A percentile compares a stretch with the other conserved stretches of the same genome.
These are phyloP conservation scores for Erucastrum elatum DNA, from an alignment of 345 rosid species.

Conservation along the genomic window DNA sequence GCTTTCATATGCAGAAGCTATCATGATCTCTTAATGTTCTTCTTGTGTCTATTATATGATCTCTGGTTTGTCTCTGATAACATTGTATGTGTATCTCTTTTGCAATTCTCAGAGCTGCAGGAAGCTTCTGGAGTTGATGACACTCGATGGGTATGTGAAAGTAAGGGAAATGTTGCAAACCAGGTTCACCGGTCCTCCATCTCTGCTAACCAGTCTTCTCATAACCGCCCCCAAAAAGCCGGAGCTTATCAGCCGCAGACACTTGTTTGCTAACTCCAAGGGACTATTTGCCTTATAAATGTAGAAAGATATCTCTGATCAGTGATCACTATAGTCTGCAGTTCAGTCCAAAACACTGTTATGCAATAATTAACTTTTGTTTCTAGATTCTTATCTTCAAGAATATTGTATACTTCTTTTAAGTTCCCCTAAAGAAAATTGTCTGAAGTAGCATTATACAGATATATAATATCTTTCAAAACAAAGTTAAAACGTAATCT, in stretches of 20 bases:
- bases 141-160: conserved; percentile 61
- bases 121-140: conserved; percentile 72
- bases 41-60: not conserved
- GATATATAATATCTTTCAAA: not conserved
- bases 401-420: not conserved
- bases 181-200: conserved; percentile 50
- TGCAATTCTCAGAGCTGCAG: conserved; percentile 58
- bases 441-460: not conserved
- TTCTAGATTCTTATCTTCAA: not conserved
- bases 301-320: conserved; percentile 55
- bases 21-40: not conserved
- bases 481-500: not conserved
- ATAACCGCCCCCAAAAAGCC: conserved; percentile 46
- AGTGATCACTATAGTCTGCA: conserved; percentile 49
- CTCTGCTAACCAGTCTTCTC: conserved; percentile 49
- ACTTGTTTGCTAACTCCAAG: conserved; percentile 72
- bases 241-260: conserved; percentile 52
- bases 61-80: conserved; percentile 5
- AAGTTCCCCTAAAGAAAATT: not conserved
- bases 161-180: conserved; percentile 68
- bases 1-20: conserved; percentile 4
- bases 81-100: not conserved
- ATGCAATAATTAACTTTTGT: not conserved
- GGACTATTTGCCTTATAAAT: conserved; percentile 52
- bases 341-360: not conserved